Conservation (phyloP, 805 yeast genomes). For the Kuraishia piskuri region DNA sequence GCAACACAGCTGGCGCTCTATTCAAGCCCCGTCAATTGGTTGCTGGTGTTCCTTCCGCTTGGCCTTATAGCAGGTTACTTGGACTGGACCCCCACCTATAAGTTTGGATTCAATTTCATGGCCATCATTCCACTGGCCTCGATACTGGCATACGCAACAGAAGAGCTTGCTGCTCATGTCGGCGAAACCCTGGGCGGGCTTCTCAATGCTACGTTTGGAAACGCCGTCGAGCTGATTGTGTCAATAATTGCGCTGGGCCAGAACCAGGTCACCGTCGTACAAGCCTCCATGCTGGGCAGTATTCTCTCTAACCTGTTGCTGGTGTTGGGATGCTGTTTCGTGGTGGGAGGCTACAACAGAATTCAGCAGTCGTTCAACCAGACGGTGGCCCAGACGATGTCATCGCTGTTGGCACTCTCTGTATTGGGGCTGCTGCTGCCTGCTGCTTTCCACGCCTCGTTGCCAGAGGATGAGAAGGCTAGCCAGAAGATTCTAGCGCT, state of each 20-base stretch:
- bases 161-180: conserved; percentile 77
- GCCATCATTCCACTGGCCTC: conserved; percentile 93
- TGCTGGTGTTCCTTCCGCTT: conserved; percentile 80
- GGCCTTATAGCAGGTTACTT: conserved; percentile 70
- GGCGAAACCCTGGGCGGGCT: conserved; percentile 93
- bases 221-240: conserved; percentile 95
- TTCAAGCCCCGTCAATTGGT: conserved; percentile 52
- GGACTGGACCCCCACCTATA: conserved; percentile 41
- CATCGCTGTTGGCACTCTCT: conserved; percentile 85
- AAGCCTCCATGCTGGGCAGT: conserved; percentile 95
- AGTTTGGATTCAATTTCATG: conserved; percentile 71
- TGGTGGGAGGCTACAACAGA: conserved; percentile 85
- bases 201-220: conserved; percentile 94
- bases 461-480: conserved; percentile 37
- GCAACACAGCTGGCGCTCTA: not conserved
- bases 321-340: conserved; percentile 92
- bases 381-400: conserved; percentile 98
- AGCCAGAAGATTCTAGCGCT: conserved; percentile 49
- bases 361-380: conserved; percentile 85
- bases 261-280: conserved; percentile 88
- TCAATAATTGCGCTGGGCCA: conserved; percentile 81
- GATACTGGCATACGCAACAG: conserved; percentile 85
- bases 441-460: conserved; percentile 87
- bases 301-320: conserved; percentile 80
- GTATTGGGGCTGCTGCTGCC: conserved; percentile 86